These are phyloP conservation scores for Penicillium cosmopolitanum DNA, from an alignment of 495 filamentous ascomycete genomes.

Conservation along the genomic window DNA sequence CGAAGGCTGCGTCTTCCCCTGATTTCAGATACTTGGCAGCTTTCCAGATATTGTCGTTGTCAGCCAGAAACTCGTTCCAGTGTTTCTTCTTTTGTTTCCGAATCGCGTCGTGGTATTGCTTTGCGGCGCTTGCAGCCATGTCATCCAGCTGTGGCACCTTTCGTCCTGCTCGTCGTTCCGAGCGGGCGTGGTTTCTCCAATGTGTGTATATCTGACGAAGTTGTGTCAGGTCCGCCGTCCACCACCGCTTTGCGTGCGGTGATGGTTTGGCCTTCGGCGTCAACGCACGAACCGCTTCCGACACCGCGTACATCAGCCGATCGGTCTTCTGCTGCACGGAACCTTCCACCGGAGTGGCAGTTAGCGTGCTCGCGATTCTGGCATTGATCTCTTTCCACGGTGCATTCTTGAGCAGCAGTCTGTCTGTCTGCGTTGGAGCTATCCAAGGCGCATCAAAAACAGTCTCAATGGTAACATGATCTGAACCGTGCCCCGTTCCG, in stretches of 20 bases:
- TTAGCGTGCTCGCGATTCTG: slow-evolving; percentile 21
- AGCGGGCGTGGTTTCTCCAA: slow-evolving; percentile 19
- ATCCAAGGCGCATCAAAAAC: slow-evolving; percentile 26
- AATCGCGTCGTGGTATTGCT: slow-evolving; percentile 29
- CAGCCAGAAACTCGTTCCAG: slow-evolving; percentile 31
- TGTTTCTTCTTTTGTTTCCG: slow-evolving; percentile 31
- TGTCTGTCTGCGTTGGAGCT: slow-evolving; percentile 17
- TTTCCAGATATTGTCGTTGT: slow-evolving; percentile 33
- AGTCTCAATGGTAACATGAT: slow-evolving; percentile 36
- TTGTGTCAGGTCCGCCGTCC: slow-evolving; percentile 20
- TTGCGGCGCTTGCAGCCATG: slow-evolving; percentile 21
- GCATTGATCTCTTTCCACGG: slow-evolving; percentile 33
- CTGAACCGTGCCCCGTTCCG: slow-evolving; percentile 38
- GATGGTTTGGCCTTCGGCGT: slow-evolving; percentile 22
- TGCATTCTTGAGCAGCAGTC: slow-evolving; percentile 36
- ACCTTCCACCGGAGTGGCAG: slow-evolving; percentile 20
- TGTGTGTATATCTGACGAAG: slow-evolving; percentile 17
- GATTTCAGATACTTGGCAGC: slow-evolving; percentile 28
- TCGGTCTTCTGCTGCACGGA: slow-evolving; percentile 28
- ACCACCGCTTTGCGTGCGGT: slow-evolving; percentile 23
- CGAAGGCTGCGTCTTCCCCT: slow-evolving; percentile 22
- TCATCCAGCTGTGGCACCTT: slow-evolving; percentile 23
- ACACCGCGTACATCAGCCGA: slow-evolving; percentile 18
- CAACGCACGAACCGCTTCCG: slow-evolving; percentile 8
- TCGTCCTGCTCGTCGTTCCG: slow-evolving; percentile 15